Evolutionary conservation across 1,139 yeast species (phyloP), one percentile per base, ranked within the genome.

Genomic region (Candida labiduridarum): DNA sequence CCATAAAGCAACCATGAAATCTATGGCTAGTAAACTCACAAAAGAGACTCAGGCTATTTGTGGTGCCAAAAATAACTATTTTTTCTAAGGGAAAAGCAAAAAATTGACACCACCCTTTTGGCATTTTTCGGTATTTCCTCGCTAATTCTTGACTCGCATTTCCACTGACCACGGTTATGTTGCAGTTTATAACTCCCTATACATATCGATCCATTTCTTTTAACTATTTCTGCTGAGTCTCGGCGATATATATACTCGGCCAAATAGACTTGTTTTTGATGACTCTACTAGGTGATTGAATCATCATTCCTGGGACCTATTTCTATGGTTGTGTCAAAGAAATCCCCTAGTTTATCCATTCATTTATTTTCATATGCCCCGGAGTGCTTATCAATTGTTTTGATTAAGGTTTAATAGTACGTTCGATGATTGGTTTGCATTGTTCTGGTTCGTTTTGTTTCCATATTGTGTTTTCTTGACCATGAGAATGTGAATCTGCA

Each of bases 51-150:
- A 33, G 6, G 7, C 25, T 22, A 4, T 22, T 22, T 22, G 36
- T 11, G 35, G 35, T 33, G 36, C 16, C 12, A n/a, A 3, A 33
- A 33, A n/a, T 12, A 33, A 7, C 34, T 12, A 12, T 33, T n/a
- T 8, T 15, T 6, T 14, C 41, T 19, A 10, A 10, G n/a, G 7
- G 14, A 19, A 19, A 38, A 6, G 12, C 2, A 19, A n/a, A 18
- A 15, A 8, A 33, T 33, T 33, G 16, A 33, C 18, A 12, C 10
- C 18, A 9, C 36, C 14, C 1, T 19, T 14, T 12, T 11, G 29
- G 14, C 14, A 8, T 38, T 38, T 38, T 38, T 38, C 41, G 41
- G 41, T 38, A 38, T 38, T 38, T 38, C 41, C 41, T 38, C 41
- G 41, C 41, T 38, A 19, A 38, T 38, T 11, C 41, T 38, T 38